phyloP scores from a whole-genome alignment of 768 basidiomycete species.

The Boletellus emodensis region DNA sequence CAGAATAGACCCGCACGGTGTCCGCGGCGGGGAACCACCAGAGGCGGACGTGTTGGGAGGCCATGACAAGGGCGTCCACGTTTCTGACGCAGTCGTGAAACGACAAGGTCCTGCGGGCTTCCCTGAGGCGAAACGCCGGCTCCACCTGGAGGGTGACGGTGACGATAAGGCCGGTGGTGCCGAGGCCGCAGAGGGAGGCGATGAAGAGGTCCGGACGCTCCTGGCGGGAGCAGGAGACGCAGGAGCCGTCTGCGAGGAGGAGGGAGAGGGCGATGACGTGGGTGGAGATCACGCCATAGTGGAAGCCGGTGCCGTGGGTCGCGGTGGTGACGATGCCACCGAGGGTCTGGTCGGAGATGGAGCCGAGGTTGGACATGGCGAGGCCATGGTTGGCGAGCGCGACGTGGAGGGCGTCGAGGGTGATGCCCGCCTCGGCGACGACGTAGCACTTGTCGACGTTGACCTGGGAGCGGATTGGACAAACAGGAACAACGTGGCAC shows the following conservation, averaged over 20 bases:
- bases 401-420: slow-evolving; percentile 67
- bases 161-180: slow-evolving; percentile 85
- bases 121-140: slow-evolving; percentile 74
- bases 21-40: slow-evolving; percentile 94
- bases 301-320: slow-evolving; percentile 87
- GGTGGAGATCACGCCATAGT: slow-evolving; percentile 76
- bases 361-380: slow-evolving; percentile 90
- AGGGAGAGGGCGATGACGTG: slow-evolving; percentile 73
- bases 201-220: slow-evolving; percentile 74
- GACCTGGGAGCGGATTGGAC: slow-evolving; percentile 43
- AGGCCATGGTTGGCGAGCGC: slow-evolving; percentile 62
- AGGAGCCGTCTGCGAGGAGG: slow-evolving; percentile 70
- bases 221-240: slow-evolving; percentile 61
- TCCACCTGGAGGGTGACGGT: slow-evolving; percentile 76
- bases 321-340: slow-evolving; percentile 91
- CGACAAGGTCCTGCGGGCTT: slow-evolving; percentile 55
- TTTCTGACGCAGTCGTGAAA: slow-evolving; percentile 61
- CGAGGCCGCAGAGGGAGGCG: slow-evolving; percentile 88
- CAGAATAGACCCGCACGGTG: slow-evolving; percentile 63
- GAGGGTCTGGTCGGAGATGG: slow-evolving; percentile 94
- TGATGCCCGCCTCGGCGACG: slow-evolving; percentile 74
- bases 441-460: slow-evolving; percentile 64
- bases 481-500: slow-evolving; percentile 13
- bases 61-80: slow-evolving; percentile 50
- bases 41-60: slow-evolving; percentile 86